A percentile compares a stretch with the other conserved stretches of the same genome.
These are phyloP conservation scores for Alternaria ventricosa DNA, from an alignment of 2,329 filamentous ascomycete genomes.

Conservation along the genomic window DNA sequence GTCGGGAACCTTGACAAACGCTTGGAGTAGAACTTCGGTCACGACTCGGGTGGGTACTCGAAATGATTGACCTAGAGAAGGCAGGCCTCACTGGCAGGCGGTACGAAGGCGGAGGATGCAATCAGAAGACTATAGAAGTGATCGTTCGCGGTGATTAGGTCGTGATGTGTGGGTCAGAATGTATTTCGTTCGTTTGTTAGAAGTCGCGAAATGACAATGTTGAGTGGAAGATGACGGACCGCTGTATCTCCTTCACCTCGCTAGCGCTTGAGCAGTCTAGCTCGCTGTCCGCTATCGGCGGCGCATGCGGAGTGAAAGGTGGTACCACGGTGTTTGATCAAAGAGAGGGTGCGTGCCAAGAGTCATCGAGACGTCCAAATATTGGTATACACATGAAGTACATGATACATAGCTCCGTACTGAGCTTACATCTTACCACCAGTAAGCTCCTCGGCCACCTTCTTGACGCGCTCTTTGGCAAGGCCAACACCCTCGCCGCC, in stretches of 20 bases:
- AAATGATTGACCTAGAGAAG: not conserved
- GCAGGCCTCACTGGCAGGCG: not conserved
- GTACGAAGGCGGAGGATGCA: not conserved
- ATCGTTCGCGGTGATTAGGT: not conserved
- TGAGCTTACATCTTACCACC: slow-evolving; percentile 63
- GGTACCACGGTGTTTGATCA: not conserved
- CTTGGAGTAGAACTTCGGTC: not conserved
- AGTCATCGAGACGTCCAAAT: not conserved
- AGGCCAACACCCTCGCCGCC: slow-evolving; percentile 49
- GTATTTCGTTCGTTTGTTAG: not conserved
- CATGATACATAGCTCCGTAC: not conserved
- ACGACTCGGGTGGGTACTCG: not conserved
- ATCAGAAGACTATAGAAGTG: not conserved
- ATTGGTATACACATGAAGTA: not conserved
- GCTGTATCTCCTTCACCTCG: not conserved
- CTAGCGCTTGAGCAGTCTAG: not conserved
- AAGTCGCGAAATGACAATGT: not conserved
- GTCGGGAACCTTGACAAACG: not conserved
- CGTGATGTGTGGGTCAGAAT: not conserved
- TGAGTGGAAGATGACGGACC: not conserved
- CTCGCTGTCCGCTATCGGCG: not conserved
- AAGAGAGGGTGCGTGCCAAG: not conserved
- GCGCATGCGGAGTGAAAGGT: not conserved
- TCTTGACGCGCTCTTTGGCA: slow-evolving; percentile 65
- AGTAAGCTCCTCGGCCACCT: slow-evolving; percentile 70